Evolutionary conservation across 1,139 yeast genomes (phyloP).

Genomic region (Zygosaccharomyces sapae): DNA sequence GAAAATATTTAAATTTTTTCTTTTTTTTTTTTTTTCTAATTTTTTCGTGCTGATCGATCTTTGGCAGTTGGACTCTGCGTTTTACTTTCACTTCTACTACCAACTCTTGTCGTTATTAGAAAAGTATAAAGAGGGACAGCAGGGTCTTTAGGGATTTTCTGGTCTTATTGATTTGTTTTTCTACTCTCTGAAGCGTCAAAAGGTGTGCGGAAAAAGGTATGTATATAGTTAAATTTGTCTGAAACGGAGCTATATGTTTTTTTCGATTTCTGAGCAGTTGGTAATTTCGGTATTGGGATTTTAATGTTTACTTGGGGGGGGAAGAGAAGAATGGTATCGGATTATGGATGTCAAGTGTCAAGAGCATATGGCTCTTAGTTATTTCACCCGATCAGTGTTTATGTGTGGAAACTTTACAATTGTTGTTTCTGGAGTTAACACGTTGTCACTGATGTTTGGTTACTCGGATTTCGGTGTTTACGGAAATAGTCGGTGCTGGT

Average conservation of each 20-base stretch:
- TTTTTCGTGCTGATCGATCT: constrained; percentile 7
- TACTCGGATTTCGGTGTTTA: background rate
- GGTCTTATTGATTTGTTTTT: constrained; percentile 4
- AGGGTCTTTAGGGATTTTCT: constrained; percentile 6
- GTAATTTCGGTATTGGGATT: background rate
- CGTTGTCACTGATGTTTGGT: constrained; percentile 2
- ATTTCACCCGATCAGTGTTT: background rate
- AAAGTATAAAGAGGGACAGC: constrained; percentile 5
- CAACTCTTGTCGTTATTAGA: constrained; percentile 2
- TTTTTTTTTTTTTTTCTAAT: constrained; percentile 1
- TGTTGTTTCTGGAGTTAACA: constrained; percentile 3
- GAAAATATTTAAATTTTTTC: too few relatives aligned
- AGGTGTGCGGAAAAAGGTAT: constrained; percentile 7
- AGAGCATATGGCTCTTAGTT: background rate
- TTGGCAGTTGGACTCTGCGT: constrained; percentile 1
- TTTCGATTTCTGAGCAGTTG: background rate
- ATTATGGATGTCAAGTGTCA: background rate
- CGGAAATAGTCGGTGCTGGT: background rate
- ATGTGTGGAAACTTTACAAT: background rate
- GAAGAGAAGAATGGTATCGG: background rate
- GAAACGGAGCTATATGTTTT: background rate
- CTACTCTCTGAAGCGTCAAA: constrained; percentile 5
- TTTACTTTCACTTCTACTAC: constrained; percentile 6
- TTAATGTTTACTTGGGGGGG: background rate
- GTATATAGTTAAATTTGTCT: background rate